Conservation (phyloP, 306 rosid genomes). For the Cercis canadensis region DNA sequence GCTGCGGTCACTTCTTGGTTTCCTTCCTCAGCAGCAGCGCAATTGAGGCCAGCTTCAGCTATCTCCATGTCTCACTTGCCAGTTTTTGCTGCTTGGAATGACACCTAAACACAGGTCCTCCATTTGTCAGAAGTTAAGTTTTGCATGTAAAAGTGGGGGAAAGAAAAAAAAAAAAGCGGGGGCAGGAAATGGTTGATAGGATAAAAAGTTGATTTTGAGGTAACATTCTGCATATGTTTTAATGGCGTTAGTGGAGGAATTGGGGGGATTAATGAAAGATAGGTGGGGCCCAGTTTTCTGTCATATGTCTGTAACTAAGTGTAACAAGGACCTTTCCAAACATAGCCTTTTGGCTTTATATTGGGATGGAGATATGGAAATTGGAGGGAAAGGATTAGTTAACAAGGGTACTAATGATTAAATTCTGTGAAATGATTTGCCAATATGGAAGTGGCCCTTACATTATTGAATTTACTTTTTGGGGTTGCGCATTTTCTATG, state of each 20-base stretch:
- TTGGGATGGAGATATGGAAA: constrained; percentile 52
- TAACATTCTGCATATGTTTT: constrained; percentile 32
- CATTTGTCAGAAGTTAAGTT: constrained; percentile 33
- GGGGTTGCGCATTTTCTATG: constrained; percentile 33
- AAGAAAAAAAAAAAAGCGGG: not conserved
- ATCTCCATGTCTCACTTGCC: constrained; percentile 80
- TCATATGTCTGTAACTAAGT: constrained; percentile 54
- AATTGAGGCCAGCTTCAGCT: constrained; percentile 72
- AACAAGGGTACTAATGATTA: constrained; percentile 54
- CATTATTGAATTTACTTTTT: constrained; percentile 53
- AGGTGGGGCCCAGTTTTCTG: constrained; percentile 52
- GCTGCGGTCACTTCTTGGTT: constrained; percentile 64
- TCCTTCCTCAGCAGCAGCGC: constrained; percentile 58
- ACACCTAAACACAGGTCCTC: constrained; percentile 42
- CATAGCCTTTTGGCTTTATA: constrained; percentile 60
- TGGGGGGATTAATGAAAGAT: constrained; percentile 46
- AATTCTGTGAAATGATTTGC: constrained; percentile 56
- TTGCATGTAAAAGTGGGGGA: constrained; percentile 44
- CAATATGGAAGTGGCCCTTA: constrained; percentile 53
- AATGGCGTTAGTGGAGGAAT: constrained; percentile 52
- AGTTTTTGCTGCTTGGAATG: constrained; percentile 89
- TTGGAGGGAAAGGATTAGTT: constrained; percentile 49
- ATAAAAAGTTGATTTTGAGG: constrained; percentile 3
- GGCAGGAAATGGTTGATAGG: constrained; percentile 28
- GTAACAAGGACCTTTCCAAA: constrained; percentile 50